These are phyloP conservation scores for Marchantia paleacea DNA, from an alignment of 225 moss, liverwort and hornwort species.

Conservation along the genomic window DNA sequence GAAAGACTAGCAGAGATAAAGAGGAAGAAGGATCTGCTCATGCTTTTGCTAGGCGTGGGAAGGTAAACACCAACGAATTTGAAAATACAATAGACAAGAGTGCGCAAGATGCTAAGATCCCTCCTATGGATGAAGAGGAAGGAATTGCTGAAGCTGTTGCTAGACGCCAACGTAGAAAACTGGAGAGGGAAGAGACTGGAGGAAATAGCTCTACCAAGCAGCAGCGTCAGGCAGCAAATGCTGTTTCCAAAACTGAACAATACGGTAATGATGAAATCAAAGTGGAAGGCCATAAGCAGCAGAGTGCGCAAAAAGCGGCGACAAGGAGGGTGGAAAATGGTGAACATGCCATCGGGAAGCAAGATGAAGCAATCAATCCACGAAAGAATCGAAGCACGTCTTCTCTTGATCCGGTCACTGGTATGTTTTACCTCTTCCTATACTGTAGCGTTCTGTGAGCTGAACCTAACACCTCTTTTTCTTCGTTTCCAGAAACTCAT, in stretches of 20 bases:
- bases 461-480: neutral
- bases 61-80: neutral
- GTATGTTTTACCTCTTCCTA: neutral
- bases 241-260: neutral
- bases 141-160: constrained; percentile 44
- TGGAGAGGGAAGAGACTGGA: constrained; percentile 24
- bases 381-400: neutral
- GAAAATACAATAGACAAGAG: neutral
- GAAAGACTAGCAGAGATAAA: constrained; percentile 12
- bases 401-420: neutral
- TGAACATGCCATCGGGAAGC: neutral
- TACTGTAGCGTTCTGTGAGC: neutral
- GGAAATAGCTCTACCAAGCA: constrained; percentile 1
- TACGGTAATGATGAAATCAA: neutral
- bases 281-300: neutral
- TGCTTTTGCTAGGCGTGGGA: neutral
- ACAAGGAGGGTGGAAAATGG: neutral
- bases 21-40: neutral
- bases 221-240: constrained; percentile 11
- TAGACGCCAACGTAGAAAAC: constrained; percentile 34
- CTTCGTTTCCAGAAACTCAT: neutral
- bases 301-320: too few species aligned
- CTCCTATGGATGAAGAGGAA: constrained; percentile 29
- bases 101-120: constrained; percentile 1
- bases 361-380: too few species aligned